Evolutionary conservation across 148 eudicot species (phyloP), one percentile per base, ranked within the genome.

Genomic region (Cornus suecica): DNA sequence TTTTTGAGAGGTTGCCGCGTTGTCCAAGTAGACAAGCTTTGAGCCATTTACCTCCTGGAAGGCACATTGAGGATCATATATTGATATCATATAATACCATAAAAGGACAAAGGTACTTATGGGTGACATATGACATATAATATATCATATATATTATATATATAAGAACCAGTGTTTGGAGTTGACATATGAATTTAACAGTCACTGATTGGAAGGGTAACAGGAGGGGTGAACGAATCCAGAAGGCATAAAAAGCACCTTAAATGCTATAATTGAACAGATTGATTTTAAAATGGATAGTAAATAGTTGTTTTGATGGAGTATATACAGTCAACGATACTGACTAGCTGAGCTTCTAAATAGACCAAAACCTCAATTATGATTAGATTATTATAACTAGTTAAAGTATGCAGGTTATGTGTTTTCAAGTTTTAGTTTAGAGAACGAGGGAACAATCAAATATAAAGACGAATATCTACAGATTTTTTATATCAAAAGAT

Each of bases 1-100:
- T 86, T 95, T 95, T 84, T 95, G 99, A 32, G 99, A 95, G 34
- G 99, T 95, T 24, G 99, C 99, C 4, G 97, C 99, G 80, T 85
- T 95, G 80, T 95, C 99, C 78, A 95, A 84, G 82, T 95, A 95
- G 67, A 95, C 97, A 62, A 95, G 94, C 71, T 84, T 92, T 31
- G 85, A 83, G 51, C 91, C 97, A 84, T 95, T 91, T 72, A 95
- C 86, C 74, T 92, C 90, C 99, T 95, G 86, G 64, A 85, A 31
- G 79, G 18, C 64, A 72, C 32, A 52, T 51, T 64, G 8, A 31
- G 41, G 58, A 20, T 76, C 61, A 62, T 64, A 60, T 70, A 16
- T 54, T 41, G 42, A 60, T 1, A 28, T 68, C n/a, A 37, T 52
- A 63, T 62, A 69, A 69, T 69, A 30, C 20, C 26, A 45, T 66